Percentiles rank a stretch among this genome's conserved stretches.
phyloP scores from a whole-genome alignment of 306 rosid species.

The Quercus robur region DNA sequence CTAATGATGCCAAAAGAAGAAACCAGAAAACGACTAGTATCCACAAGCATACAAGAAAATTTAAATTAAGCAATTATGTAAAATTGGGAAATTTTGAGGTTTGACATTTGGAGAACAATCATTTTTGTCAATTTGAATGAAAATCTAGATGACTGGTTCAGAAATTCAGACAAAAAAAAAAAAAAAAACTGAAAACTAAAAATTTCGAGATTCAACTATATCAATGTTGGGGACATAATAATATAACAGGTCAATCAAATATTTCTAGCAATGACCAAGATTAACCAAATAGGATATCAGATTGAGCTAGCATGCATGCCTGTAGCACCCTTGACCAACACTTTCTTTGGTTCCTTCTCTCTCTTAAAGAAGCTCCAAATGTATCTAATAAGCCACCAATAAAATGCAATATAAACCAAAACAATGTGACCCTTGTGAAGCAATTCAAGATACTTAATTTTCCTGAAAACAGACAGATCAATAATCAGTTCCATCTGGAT shows the following conservation, averaged over 20 bases:
- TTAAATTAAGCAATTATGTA: background rate
- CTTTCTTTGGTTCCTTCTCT: constrained; percentile 66
- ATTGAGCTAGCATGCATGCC: constrained; percentile 42
- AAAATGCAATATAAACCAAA: constrained; percentile 42
- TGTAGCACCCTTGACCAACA: constrained; percentile 84
- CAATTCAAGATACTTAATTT: constrained; percentile 27
- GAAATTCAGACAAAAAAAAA: background rate
- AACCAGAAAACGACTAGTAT: background rate
- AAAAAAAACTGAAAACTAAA: too few species aligned
- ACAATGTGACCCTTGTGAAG: constrained; percentile 49
- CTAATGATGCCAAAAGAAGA: too few species aligned
- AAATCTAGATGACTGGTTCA: background rate
- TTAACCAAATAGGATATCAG: background rate
- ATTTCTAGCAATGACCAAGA: background rate
- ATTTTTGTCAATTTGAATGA: background rate
- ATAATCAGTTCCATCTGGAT: constrained; percentile 14
- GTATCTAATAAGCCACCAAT: constrained; percentile 59
- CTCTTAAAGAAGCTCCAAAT: constrained; percentile 58
- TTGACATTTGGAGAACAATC: background rate
- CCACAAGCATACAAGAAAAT: too few species aligned
- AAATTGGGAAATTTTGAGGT: background rate
- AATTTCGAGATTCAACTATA: too few species aligned
- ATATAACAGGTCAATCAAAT: background rate
- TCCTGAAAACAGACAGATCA: constrained; percentile 29
- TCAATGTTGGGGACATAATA: background rate